Evolutionary conservation across 73 alveolate species (phyloP).

Genomic region (Blepharisma japonicum): DNA sequence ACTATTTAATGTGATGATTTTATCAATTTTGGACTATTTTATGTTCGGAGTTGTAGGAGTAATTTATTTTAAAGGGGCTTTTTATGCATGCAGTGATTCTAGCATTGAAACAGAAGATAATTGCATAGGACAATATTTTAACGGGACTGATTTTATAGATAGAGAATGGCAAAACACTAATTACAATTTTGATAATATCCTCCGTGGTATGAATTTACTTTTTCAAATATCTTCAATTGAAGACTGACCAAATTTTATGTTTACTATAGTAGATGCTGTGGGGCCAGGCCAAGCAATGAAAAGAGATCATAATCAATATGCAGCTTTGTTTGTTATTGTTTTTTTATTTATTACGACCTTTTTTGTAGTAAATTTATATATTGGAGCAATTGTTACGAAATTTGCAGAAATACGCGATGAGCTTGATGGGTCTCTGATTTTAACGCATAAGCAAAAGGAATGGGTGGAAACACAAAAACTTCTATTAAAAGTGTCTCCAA

Average conservation of each 20-base stretch:
- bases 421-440: constrained; percentile 45
- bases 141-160: neutral
- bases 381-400: constrained; percentile 57
- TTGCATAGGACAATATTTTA: constrained; percentile 45
- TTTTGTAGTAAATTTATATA: constrained; percentile 61
- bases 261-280: constrained; percentile 20
- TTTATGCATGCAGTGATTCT: constrained; percentile 38
- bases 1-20: constrained; percentile 56
- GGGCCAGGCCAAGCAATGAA: constrained; percentile 36
- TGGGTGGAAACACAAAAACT: constrained; percentile 56
- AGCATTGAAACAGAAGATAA: constrained; percentile 18
- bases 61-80: constrained; percentile 33
- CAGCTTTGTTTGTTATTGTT: constrained; percentile 38
- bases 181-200: constrained; percentile 46
- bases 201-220: constrained; percentile 38
- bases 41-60: constrained; percentile 71
- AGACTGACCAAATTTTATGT: constrained; percentile 49
- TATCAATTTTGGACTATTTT: constrained; percentile 53
- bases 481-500: constrained; percentile 35
- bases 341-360: constrained; percentile 56
- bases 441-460: constrained; percentile 47
- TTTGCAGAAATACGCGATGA: constrained; percentile 48
- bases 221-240: constrained; percentile 51
- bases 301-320: constrained; percentile 38
- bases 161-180: constrained; percentile 40